Evolutionary conservation across 371 early-diverging fungal species (phyloP).

Genomic region (Dichotomocladium elegans): DNA sequence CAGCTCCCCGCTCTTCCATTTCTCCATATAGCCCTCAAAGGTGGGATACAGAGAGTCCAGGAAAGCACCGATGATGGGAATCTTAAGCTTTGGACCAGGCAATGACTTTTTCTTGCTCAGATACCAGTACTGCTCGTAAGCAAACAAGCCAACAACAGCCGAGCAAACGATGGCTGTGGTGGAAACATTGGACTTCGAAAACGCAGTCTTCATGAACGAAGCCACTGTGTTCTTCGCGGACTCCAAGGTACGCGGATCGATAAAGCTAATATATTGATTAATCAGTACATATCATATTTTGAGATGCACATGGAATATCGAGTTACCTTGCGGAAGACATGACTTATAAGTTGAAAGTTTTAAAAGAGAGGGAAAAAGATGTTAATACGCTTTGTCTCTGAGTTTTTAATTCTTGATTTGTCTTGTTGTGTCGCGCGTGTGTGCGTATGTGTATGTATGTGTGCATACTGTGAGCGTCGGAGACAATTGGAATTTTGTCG

Average conservation of each 20-base stretch:
- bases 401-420: no score
- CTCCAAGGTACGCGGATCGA: constrained; percentile 44
- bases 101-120: constrained; percentile 45
- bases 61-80: constrained; percentile 52
- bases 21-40: constrained; percentile 51
- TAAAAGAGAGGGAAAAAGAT: no score
- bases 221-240: constrained; percentile 38
- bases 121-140: constrained; percentile 50
- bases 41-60: constrained; percentile 52
- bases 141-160: constrained; percentile 42
- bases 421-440: background rate
- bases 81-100: constrained; percentile 47
- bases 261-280: constrained; percentile 25
- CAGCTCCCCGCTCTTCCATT: constrained; percentile 55
- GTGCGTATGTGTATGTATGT: background rate
- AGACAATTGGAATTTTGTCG: no score
- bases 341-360: no score
- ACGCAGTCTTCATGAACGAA: constrained; percentile 31
- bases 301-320: background rate
- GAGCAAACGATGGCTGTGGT: constrained; percentile 41
- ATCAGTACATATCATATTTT: background rate
- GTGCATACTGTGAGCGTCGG: no score
- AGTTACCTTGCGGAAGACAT: constrained; percentile 5
- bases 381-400: no score
- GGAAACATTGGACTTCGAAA: constrained; percentile 27